Evolutionary conservation across 2,329 filamentous ascomycete species (phyloP).

Genomic region (Talaromyces verruculosus): DNA sequence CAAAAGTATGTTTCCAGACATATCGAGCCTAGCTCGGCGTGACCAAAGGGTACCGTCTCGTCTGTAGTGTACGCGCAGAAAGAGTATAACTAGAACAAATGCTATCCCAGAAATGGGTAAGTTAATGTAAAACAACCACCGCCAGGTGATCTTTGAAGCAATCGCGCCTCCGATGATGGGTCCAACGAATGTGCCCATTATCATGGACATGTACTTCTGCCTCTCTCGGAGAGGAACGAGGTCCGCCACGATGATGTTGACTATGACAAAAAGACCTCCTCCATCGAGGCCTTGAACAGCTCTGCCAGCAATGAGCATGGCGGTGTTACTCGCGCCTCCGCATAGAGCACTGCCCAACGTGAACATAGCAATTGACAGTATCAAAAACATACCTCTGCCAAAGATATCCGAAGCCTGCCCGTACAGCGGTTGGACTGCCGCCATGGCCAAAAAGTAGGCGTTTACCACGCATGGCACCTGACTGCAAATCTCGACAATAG

Average conservation of each 20-base stretch:
- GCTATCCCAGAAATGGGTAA: background rate
- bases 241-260: slow-evolving; percentile 52
- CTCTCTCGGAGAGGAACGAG: slow-evolving; percentile 43
- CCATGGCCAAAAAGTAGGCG: background rate
- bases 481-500: background rate
- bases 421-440: background rate
- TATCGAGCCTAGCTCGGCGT: background rate
- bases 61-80: background rate
- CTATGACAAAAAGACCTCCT: slow-evolving; percentile 50
- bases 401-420: background rate
- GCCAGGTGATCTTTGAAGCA: background rate
- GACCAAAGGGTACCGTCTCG: background rate
- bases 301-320: slow-evolving; percentile 47
- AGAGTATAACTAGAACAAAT: background rate
- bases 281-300: slow-evolving; percentile 53
- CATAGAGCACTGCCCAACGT: slow-evolving; percentile 54
- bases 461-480: background rate
- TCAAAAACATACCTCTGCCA: slow-evolving; percentile 28
- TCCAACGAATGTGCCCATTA: background rate
- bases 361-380: slow-evolving; percentile 52
- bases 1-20: background rate
- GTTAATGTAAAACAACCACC: background rate
- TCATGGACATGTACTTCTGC: background rate
- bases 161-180: background rate
- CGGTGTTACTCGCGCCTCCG: slow-evolving; percentile 48